Evolutionary conservation across 2,329 filamentous ascomycete genomes (phyloP), one percentile per base, ranked within the genome.

Genomic region (Fusarium neocosmosporiellum): DNA sequence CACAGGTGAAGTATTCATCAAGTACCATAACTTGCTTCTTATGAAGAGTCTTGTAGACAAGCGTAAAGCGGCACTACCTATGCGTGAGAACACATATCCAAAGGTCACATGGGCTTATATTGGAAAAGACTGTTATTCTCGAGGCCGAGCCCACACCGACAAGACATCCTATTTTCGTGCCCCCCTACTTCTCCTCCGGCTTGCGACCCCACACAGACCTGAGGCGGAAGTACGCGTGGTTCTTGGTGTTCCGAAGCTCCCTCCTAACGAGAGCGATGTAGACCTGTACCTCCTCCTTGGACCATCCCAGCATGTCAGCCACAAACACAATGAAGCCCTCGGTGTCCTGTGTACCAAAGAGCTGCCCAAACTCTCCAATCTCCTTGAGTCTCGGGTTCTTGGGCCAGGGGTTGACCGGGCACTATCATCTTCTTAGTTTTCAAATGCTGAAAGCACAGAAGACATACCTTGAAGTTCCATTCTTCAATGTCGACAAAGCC

Each of bases 401-500:
- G 27, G 46, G 46, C 46, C 27, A 50, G 27, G 46, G 46, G 27
- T 31, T 50, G 6, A 50, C n/a, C 3, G 46, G 46, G 6, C 46
- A 50, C 46, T 50, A n/a, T 6, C n/a, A 6, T 31, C 3, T 5
- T 50, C 6, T 48, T 29, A 48, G 43, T 29, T 48, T 48, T 48
- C 16, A 46, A 27, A 46, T 5, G 5, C 1, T 7, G 18, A 4
- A 18, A 46, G 2, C 22, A 6, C 1, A 1, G 9, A 4, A 2
- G 11, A 1, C 4, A 0, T 61, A 67, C 74, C 62, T 76, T 76
- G 5, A 73, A 71, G 2, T 76, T 67, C 74, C 74, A 76, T 6
- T 66, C 55, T 2, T 69, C 27, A 4, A 77, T 50, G 1, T 75
- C 75, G 0, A 77, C 73, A 16, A 77, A 75, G 2, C 75, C 75